A percentile compares a stretch with the other conserved stretches of the same genome.
Conservation (phyloP, 108 stramenopile species). For the Nitzschia putrida region DNA sequence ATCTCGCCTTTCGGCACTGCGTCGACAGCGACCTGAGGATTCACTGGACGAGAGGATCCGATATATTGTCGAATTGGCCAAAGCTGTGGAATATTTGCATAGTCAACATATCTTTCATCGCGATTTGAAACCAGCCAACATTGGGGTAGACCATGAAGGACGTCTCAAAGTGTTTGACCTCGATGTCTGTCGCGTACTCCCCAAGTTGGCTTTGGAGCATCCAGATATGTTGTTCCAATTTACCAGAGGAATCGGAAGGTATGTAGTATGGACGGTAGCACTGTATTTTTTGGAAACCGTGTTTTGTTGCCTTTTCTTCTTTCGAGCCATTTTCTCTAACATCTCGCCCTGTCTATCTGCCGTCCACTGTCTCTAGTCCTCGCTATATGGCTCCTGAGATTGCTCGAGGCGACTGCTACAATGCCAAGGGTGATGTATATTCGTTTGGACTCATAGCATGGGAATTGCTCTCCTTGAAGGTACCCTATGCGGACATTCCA, state of each 20-base stretch:
- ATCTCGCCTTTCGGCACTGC: no score
- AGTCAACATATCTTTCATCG: slow-evolving; percentile 61
- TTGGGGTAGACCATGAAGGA: not conserved
- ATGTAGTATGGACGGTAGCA: no score
- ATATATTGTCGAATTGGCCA: slow-evolving; percentile 46
- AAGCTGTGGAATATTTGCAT: slow-evolving; percentile 65
- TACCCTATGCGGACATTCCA: slow-evolving; percentile 45
- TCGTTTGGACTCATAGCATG: slow-evolving; percentile 56
- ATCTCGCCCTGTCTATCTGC: no score
- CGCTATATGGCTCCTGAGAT: no score
- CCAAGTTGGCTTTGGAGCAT: not conserved
- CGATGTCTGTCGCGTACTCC: slow-evolving; percentile 24
- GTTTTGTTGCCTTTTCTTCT: no score
- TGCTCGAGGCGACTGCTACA: slow-evolving; percentile 51
- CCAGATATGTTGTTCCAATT: slow-evolving; percentile 29
- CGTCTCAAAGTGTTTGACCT: slow-evolving; percentile 36
- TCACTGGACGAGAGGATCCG: no score
- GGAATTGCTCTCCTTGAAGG: slow-evolving; percentile 52
- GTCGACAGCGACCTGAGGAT: no score
- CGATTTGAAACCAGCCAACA: slow-evolving; percentile 57
- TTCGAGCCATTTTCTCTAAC: no score
- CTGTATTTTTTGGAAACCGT: no score
- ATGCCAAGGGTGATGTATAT: slow-evolving; percentile 67
- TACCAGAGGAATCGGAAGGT: slow-evolving; percentile 32
- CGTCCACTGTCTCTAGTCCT: slow-evolving; percentile 72